Base-by-base conservation (phyloP, 2,329 filamentous ascomycete genomes). In the Pseudocercospora fijiensis region DNA sequence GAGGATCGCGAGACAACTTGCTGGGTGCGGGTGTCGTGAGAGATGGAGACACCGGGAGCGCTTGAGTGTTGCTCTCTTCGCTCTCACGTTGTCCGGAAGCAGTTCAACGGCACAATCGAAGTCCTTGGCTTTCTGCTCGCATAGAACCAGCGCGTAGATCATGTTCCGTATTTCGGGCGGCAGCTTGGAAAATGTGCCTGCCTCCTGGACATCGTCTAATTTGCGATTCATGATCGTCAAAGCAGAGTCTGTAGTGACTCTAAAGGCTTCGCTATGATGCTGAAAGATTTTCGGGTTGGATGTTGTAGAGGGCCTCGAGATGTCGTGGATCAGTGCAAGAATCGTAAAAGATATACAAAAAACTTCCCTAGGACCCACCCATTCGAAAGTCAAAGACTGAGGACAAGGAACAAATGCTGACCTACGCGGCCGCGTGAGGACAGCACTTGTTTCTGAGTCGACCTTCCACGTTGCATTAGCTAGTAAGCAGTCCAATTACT, bases 1-100 rank as follows among this genome's bases (percentile, higher is more conserved):
- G 27, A 57, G 53, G 28, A 57, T 57, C 6, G 53, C 26, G 26
- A 57, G 27, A n/a, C 49, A 52, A 26, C 24, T 52, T 24, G 49
- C 20, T 9, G 20, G 45, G n/a, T 20, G n/a, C 11, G 45, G 45
- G 11, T 10, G 11, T 20, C 45, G 45, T 20, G 45, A 49, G 8
- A 24, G 22, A 24, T 49, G 45, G 45, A 49, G 1, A 27, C 49
- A 22, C 20, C 20, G 24, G 8, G 1, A 9, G 1, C 20, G 20
- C 24, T 52, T 10, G 20, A 9, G 1, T 27, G 16, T 8, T 7
- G 6, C 11, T 52, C 24, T n/a, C 18, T 20, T 24, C 22, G 18
- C 45, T n/a, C 45, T 49, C 18, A 16, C 45, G 11, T 3, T 20
- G 9, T 52, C 49, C 7, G 49, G 49, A n/a, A 52, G 16, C 10